Percentiles rank a stretch among this genome's conserved stretches.
Evolutionary conservation across 2,329 filamentous ascomycete species (phyloP).

Genomic region (Arthrinium phaeospermum): DNA sequence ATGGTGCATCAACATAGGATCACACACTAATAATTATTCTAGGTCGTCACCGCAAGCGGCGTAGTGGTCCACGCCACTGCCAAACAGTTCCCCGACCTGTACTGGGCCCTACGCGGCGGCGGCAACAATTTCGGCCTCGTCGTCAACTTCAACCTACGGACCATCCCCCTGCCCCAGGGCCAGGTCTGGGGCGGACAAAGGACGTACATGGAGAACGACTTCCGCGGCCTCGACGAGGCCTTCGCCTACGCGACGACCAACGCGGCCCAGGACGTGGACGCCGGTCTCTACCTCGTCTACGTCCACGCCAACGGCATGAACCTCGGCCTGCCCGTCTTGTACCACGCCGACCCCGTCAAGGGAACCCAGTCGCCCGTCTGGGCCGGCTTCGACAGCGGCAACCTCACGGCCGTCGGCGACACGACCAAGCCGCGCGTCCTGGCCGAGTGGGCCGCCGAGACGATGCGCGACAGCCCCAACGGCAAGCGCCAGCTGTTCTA

Average conservation of each 20-base stretch:
- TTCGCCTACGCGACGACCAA: background rate
- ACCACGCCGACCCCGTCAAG: background rate
- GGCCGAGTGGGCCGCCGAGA: conserved; percentile 44
- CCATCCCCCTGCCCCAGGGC: background rate
- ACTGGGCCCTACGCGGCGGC: conserved; percentile 16
- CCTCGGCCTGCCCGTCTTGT: background rate
- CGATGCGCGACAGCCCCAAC: conserved; percentile 49
- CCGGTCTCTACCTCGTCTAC: background rate
- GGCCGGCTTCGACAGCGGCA: background rate
- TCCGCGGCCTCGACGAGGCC: conserved; percentile 2
- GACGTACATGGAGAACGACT: background rate
- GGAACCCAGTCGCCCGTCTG: background rate
- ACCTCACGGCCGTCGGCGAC: background rate
- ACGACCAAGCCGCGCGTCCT: conserved; percentile 31
- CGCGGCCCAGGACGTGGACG: conserved; percentile 1
- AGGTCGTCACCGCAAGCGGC: conserved; percentile 11
- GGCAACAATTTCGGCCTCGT: conserved; percentile 19
- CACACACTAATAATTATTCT: background rate
- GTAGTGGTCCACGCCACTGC: background rate
- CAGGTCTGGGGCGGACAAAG: conserved; percentile 13
- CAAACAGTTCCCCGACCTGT: background rate
- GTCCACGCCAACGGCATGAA: background rate
- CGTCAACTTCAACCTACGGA: background rate
- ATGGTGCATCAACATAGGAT: background rate
- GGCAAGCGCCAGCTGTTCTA: conserved; percentile 39